Conservation (phyloP, 2,329 filamentous ascomycete species). For the Fusarium sp. region DNA sequence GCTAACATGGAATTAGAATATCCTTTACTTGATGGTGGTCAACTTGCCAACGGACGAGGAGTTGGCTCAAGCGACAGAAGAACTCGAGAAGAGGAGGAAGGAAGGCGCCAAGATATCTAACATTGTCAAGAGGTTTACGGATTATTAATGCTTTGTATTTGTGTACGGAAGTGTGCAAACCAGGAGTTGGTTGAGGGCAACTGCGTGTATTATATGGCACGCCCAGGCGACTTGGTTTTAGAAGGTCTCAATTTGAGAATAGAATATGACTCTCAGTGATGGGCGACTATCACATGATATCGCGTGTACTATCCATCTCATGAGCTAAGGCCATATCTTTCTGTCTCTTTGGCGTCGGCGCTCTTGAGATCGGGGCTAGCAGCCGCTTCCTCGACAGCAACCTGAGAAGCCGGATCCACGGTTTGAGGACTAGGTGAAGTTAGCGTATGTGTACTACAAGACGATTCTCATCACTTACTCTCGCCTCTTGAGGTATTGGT, state of each 20-base stretch:
- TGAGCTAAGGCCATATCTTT: background rate
- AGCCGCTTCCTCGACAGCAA: background rate
- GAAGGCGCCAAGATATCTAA: conserved; percentile 6
- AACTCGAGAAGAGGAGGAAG: conserved; percentile 11
- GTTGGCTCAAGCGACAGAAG: conserved; percentile 17
- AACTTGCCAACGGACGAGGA: conserved; percentile 33
- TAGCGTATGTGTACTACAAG: background rate
- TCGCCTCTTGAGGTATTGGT: background rate
- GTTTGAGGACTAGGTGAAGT: background rate
- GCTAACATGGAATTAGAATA: conserved; percentile 15
- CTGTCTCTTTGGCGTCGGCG: background rate
- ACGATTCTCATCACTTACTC: background rate
- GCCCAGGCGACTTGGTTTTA: background rate
- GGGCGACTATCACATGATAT: background rate
- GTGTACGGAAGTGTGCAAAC: background rate
- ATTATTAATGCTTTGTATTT: background rate
- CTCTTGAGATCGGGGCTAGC: background rate
- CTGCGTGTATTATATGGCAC: background rate
- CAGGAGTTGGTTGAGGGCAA: background rate
- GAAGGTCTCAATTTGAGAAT: background rate
- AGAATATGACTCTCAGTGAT: rapidly evolving
- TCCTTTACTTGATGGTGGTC: conserved; percentile 32
- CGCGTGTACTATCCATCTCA: background rate
- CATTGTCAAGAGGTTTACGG: conserved; percentile 2
- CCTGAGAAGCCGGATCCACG: background rate